These are phyloP conservation scores for Sherardia arvensis DNA, from an alignment of 257 asterid genomes.

Conservation along the genomic window DNA sequence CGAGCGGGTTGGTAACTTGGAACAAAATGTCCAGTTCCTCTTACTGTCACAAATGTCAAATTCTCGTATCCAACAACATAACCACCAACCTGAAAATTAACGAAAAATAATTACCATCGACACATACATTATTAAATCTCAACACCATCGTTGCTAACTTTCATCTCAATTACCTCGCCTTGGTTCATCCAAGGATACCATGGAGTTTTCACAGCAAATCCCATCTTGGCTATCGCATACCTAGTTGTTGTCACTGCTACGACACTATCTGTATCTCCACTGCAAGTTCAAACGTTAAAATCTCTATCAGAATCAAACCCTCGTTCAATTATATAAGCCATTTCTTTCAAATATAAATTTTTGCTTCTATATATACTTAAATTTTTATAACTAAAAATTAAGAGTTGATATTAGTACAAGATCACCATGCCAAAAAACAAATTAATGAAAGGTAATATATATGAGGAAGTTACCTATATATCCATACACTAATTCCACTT, in stretches of 20 bases:
- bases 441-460: too few relatives aligned
- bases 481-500: constrained; percentile 43
- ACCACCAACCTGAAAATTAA: constrained; percentile 27
- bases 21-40: constrained; percentile 32
- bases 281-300: background rate
- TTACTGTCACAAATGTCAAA: constrained; percentile 29
- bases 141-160: background rate
- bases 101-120: background rate
- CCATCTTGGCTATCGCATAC: constrained; percentile 1
- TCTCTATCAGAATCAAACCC: background rate
- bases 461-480: background rate
- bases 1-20: constrained; percentile 30
- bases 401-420: too few relatives aligned
- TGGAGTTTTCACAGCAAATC: background rate
- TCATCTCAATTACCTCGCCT: constrained; percentile 4
- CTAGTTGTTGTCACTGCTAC: constrained; percentile 11
- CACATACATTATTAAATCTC: background rate
- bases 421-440: too few relatives aligned
- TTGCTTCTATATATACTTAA: background rate
- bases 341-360: too few relatives aligned
- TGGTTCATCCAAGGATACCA: constrained; percentile 14
- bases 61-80: constrained; percentile 27
- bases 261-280: constrained; percentile 11
- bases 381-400: too few relatives aligned
- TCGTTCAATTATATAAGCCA: too few relatives aligned